phyloP scores from a whole-genome alignment of 164 flowering plant genomes.

The Chimonanthus praecox region DNA sequence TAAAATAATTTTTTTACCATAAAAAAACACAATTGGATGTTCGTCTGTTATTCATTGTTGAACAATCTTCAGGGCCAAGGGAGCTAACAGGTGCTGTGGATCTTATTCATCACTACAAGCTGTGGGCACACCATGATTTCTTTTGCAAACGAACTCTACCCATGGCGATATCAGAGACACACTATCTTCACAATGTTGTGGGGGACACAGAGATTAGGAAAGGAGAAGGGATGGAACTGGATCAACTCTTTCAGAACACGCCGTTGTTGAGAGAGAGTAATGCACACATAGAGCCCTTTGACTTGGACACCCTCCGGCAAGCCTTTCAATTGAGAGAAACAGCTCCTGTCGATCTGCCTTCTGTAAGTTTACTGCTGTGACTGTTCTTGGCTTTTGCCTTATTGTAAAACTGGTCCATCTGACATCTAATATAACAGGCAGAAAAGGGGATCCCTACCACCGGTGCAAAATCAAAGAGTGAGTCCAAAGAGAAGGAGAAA shows the following conservation, averaged over 20 bases:
- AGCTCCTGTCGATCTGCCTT: constrained; percentile 52
- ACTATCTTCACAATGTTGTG: constrained; percentile 79
- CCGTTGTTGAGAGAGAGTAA: constrained; percentile 37
- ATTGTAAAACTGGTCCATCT: not conserved
- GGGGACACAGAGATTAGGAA: constrained; percentile 87
- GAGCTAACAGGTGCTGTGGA: constrained; percentile 86
- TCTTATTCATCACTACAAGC: constrained; percentile 71
- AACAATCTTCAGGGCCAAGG: constrained; percentile 49
- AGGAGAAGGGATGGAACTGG: constrained; percentile 90
- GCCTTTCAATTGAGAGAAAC: constrained; percentile 73
- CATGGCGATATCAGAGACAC: constrained; percentile 68
- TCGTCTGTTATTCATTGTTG: not conserved
- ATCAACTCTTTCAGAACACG: constrained; percentile 62
- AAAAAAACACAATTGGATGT: not conserved
- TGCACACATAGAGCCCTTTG: constrained; percentile 69
- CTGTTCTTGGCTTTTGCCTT: not conserved
- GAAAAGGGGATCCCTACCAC: constrained; percentile 68
- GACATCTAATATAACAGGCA: constrained; percentile 26
- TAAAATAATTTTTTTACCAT: too few species aligned
- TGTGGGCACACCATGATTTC: constrained; percentile 66
- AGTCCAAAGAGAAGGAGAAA: constrained; percentile 62
- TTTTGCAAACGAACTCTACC: constrained; percentile 84
- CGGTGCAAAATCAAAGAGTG: constrained; percentile 48
- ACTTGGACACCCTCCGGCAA: constrained; percentile 54
- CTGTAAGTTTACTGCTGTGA: constrained; percentile 37